Evolutionary conservation across 2,329 filamentous ascomycete genomes (phyloP).

Genomic region (Trichoderma endophyticum): DNA sequence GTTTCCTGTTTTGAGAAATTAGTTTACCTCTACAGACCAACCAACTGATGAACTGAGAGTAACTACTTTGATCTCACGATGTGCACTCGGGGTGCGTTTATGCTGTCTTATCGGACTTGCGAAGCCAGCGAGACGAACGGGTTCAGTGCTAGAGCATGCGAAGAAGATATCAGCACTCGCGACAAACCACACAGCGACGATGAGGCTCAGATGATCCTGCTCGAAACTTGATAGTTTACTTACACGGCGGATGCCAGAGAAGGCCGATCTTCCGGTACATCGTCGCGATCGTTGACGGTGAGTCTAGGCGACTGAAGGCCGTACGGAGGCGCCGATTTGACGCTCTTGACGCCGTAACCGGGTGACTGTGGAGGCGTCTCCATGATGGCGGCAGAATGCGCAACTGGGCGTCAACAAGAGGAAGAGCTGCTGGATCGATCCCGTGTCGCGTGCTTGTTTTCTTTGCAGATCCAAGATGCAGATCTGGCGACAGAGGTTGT

Average conservation of each 20-base stretch:
- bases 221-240: constrained; percentile 26
- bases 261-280: constrained; percentile 15
- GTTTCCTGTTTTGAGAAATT: constrained; percentile 63
- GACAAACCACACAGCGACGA: too few relatives aligned
- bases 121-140: constrained; percentile 39
- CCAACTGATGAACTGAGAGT: not conserved
- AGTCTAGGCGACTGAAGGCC: constrained; percentile 31
- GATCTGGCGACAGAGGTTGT: not conserved
- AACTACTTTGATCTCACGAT: constrained; percentile 55
- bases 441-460: not conserved
- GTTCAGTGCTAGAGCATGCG: constrained; percentile 39
- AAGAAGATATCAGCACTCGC: not conserved
- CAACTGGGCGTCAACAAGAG: not conserved
- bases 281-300: constrained; percentile 30
- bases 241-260: constrained; percentile 33
- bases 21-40: not conserved
- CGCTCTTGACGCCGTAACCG: not conserved
- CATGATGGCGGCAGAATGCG: constrained; percentile 21
- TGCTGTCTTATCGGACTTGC: constrained; percentile 57
- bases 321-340: not conserved
- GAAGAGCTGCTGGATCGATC: not conserved
- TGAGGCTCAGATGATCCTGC: too few relatives aligned
- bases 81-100: constrained; percentile 54
- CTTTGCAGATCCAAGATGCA: not conserved
- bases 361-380: constrained; percentile 22